phyloP scores from a whole-genome alignment of 768 basidiomycete genomes.

The Mycena chlorophos region DNA sequence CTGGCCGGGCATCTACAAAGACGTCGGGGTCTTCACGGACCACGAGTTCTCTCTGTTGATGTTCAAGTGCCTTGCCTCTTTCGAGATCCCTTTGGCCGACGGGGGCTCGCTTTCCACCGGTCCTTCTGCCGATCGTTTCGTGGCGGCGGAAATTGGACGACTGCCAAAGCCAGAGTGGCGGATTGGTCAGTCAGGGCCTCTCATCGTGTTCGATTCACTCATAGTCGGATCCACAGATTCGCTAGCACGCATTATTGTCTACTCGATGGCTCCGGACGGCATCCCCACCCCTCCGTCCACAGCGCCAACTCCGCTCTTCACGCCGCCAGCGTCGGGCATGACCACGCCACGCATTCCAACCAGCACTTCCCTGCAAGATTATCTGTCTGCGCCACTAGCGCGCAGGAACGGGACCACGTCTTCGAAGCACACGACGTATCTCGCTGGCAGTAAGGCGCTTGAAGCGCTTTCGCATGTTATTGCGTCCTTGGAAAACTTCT shows the following conservation, averaged over 20 bases:
- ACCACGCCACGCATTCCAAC: conserved; percentile 55
- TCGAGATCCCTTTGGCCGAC: conserved; percentile 78
- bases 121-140: conserved; percentile 70
- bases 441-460: conserved; percentile 83
- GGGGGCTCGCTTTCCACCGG: conserved; percentile 75
- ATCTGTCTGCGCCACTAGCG: conserved; percentile 59
- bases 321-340: conserved; percentile 65
- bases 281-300: conserved; percentile 57
- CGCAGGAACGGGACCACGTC: conserved; percentile 35
- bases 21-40: conserved; percentile 85
- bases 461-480: conserved; percentile 85
- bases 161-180: conserved; percentile 74
- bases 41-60: conserved; percentile 84
- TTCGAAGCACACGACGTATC: conserved; percentile 51
- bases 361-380: conserved; percentile 47
- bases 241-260: conserved; percentile 82
- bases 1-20: conserved; percentile 79
- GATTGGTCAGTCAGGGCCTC: conserved; percentile 52
- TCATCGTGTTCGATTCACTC: conserved; percentile 14
- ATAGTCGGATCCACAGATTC: conserved; percentile 49
- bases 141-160: conserved; percentile 71
- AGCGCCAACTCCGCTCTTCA: conserved; percentile 70
- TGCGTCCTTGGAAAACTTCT: conserved; percentile 86
- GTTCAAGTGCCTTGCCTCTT: conserved; percentile 83
- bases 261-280: conserved; percentile 79